Conservation (phyloP, 352 stramenopile genomes). For the Phytophthora sp. region DNA sequence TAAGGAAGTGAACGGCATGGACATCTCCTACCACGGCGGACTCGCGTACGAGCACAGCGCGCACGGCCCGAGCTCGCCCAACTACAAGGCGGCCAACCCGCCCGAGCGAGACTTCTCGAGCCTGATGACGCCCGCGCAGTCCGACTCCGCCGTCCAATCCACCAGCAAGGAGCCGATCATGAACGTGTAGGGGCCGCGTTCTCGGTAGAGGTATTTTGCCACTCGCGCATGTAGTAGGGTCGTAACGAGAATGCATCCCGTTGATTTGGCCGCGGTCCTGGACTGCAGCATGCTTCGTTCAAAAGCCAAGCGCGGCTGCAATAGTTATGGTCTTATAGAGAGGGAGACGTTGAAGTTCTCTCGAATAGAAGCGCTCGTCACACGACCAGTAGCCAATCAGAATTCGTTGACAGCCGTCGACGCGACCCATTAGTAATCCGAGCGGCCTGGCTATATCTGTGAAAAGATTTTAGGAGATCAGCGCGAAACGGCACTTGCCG, state of each 20-base stretch:
- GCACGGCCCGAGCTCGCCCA: conserved; percentile 3
- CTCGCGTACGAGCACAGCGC: conserved; percentile 57
- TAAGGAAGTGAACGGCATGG: conserved; percentile 71
- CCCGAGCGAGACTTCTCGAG: conserved; percentile 3
- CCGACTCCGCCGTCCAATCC: not conserved
- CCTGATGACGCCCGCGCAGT: conserved; percentile 6
- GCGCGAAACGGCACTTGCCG: not conserved
- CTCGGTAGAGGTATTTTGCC: too few species aligned
- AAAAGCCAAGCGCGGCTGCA: too few species aligned
- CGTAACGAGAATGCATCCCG: not conserved
- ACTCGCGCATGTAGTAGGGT: too few species aligned
- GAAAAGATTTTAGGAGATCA: too few species aligned
- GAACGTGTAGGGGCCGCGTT: conserved; percentile 15
- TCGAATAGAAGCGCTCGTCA: not conserved
- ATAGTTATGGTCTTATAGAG: conserved; percentile 1
- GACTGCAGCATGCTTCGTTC: too few species aligned
- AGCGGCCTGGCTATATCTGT: not conserved
- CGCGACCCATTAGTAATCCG: too few species aligned
- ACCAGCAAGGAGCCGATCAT: conserved; percentile 8
- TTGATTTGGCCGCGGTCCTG: not conserved
- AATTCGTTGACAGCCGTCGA: too few species aligned
- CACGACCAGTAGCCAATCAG: not conserved
- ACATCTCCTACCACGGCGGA: conserved; percentile 73
- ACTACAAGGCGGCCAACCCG: conserved; percentile 6
- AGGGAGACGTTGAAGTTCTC: not conserved